Base-by-base conservation (phyloP, 257 asterid species). In the Solanum habrochaites region DNA sequence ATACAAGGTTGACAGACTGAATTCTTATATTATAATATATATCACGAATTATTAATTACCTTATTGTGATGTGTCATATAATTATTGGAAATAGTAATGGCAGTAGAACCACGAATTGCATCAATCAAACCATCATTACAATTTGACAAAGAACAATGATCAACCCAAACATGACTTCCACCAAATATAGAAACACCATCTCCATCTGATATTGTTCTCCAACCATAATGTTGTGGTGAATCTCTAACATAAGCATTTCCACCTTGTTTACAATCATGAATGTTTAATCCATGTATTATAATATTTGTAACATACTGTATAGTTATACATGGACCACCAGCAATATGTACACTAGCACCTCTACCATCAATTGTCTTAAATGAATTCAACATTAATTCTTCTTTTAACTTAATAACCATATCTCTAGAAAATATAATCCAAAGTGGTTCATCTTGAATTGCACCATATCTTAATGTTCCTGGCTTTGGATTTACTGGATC, bases 301-400 rank as follows among this genome's bases (percentile, higher is more conserved):
- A 96, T 89, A 89, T 96, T 96, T 1, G 95, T 94, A 35, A 93
- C 98, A 56, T 90, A 94, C 15, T 94, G 99, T 3, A 92, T 83
- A 13, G 99, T 96, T 72, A 96, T 90, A 90, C 99, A 96, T 8
- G 97, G 97, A 3, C 98, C 99, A 7, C 96, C 95, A 1, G 98
- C 95, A 42, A 96, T 95, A 85, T 96, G 98, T 0, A 96, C 99
- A 80, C 94, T 94, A 0, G 95, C 93, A 0, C 99, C 98, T 31
- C 99, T 81, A 0, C 99, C 99, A 86, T 96, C 99, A 56, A 96
- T 93, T 2, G 98, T 96, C 89, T 96, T 96, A 92, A 96, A 96
- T 6, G 99, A 96, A 88, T 95, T 96, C 85, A 96, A 14, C 92
- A 96, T 94, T 8, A 96, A 90, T n/a, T 96, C 99, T 82, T 96